Evolutionary conservation across 2,329 filamentous ascomycete genomes (phyloP), one percentile per base, ranked within the genome.

Genomic region (Fusarium sp.): DNA sequence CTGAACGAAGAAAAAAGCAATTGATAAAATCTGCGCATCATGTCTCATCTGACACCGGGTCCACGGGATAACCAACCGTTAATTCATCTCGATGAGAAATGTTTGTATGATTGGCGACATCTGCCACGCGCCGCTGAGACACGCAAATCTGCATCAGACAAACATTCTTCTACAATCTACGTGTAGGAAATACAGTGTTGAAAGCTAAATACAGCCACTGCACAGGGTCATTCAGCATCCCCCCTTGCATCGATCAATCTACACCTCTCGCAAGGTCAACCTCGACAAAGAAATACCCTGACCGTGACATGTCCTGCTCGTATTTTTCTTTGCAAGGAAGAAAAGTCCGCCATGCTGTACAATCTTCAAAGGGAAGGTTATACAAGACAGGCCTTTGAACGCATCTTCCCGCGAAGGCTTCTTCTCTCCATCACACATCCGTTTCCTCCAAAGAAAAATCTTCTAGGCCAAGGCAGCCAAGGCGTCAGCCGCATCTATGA

Each of bases 401-500:
- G 34, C 10, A 49, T 42, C 29, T 14, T 48, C 48, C 49, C 49
- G 55, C 24, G 29, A 34, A 25, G 54, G 54, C 66, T 32, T 32
- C 56, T 45, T 56, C 32, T 22, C 34, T 51, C 48, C 9, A 22
- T 8, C 20, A 44, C 9, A 34, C 30, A 16, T 32, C 8, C 34
- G n/a, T n/a, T n/a, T n/a, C n/a, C 34, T 37, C 34, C 32, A 18
- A 44, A 44, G 41, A 24, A 18, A 16, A 27, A 11, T 30, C 29
- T 30, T 30, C 29, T 13, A 30, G 11, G 25, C 25, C 9, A 20
- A 32, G 27, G 30, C 52, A 70, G 62, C 42, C 57, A 55, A 53
- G 59, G 45, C 45, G 47, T 52, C 66, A 70, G 47, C 67, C 65
- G 52, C 52, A 54, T 46, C 56, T 45, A 41, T 32, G 48, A 32